phyloP scores from a whole-genome alignment of 1,284 basidiomycete genomes.

The Trichosporon sp. region DNA sequence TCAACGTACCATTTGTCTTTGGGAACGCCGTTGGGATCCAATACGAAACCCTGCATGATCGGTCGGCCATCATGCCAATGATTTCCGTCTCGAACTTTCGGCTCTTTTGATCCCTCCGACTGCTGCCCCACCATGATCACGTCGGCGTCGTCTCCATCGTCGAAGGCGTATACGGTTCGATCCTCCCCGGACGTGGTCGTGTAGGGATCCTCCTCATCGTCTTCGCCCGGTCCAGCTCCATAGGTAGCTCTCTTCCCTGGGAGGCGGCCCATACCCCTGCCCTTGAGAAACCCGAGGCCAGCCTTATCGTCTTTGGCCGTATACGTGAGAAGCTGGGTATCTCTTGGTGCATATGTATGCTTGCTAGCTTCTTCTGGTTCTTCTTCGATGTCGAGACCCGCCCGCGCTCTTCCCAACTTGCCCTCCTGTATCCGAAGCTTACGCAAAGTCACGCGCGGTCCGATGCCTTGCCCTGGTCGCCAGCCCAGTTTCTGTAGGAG shows the following conservation, averaged over 20 bases:
- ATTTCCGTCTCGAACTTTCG: constrained; percentile 13
- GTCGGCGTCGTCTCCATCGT: constrained; percentile 59
- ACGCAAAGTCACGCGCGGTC: constrained; percentile 75
- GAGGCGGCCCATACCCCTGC: constrained; percentile 55
- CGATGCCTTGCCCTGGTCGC: constrained; percentile 85
- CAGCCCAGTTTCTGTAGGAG: constrained; percentile 94
- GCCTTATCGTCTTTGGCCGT: constrained; percentile 66
- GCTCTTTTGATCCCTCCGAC: neutral
- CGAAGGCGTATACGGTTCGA: constrained; percentile 59
- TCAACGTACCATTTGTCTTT: constrained; percentile 66
- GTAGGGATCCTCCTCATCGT: constrained; percentile 83
- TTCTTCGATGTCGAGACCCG: constrained; percentile 48
- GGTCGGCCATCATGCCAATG: constrained; percentile 67
- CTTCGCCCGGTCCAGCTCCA: constrained; percentile 61
- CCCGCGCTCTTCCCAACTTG: constrained; percentile 45
- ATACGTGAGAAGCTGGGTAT: constrained; percentile 61
- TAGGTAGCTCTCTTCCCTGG: constrained; percentile 28
- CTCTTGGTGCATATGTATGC: constrained; percentile 78
- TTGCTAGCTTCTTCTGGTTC: constrained; percentile 64
- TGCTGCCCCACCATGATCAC: constrained; percentile 44
- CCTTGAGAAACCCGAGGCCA: constrained; percentile 72
- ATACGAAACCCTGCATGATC: constrained; percentile 67
- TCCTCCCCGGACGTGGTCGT: constrained; percentile 47
- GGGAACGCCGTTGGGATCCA: constrained; percentile 62
- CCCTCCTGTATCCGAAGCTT: constrained; percentile 67